Base-by-base conservation (phyloP, 2,329 filamentous ascomycete genomes). In the Pseudocercospora eumusae region DNA sequence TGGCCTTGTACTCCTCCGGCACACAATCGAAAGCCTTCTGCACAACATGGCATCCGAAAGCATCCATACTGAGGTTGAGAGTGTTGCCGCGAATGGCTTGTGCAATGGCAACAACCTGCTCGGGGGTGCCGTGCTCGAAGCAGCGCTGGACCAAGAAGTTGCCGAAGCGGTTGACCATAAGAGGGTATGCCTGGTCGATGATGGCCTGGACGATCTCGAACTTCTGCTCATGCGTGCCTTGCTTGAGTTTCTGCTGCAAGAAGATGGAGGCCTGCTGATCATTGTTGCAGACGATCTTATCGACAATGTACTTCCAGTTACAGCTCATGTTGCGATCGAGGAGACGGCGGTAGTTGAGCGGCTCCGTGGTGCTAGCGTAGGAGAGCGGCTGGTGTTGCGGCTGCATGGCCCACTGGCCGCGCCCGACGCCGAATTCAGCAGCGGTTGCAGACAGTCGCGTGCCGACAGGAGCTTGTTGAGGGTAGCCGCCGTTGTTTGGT, bases 241-340 rank as follows among this genome's bases (percentile, higher is more conserved):
- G 90, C 80, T 99, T 99, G 70, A 99, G 89, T 81, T 99, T 99
- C 79, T 99, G 95, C 76, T 99, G 95, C 49, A 99, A 82, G 78
- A 99, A 99, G 72, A 99, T 98, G 1, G 95, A 99, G 9, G 96
- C 95, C 78, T 99, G 95, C 77, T 99, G 95, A 74, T 99, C 95
- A 76, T 99, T 98, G 80, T 93, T 97, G 85, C 92, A 96, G 68
- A 99, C 93, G 74, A 99, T 99, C 82, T 98, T 98, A 81, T 99
- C 93, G 59, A 99, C 95, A 70, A 99, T 97, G 75, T 96, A 97
- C 79, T 95, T 96, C 95, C 93, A 99, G 80, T 99, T 96, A 79
- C 93, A 98, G 73, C 91, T 96, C 77, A 96, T 92, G 74, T 93
- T 96, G 73, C 93, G 92, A 74, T 99, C 95, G 52, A 98, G 86